Evolutionary conservation across 1,284 basidiomycete species (phyloP).

Genomic region (Agroathelia rolfsii): DNA sequence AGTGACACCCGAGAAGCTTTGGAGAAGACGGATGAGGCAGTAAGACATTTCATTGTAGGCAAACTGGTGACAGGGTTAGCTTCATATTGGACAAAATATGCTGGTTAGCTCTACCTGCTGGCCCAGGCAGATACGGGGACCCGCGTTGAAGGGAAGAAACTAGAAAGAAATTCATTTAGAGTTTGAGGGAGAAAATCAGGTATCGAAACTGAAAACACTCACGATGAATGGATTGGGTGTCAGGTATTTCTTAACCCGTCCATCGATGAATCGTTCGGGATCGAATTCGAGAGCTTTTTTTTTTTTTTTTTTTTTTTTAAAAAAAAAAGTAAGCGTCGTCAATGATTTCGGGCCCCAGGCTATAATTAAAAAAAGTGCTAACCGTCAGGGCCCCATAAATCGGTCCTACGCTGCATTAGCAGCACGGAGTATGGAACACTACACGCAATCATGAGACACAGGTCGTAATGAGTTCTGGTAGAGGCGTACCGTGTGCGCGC

Average conservation of each 20-base stretch:
- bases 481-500: constrained; percentile 18
- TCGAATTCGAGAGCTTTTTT: too few relatives aligned
- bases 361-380: neutral
- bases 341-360: too few relatives aligned
- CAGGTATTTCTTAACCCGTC: constrained; percentile 25
- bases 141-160: constrained; percentile 39
- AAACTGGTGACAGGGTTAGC: constrained; percentile 31
- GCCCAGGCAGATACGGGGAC: constrained; percentile 37
- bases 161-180: constrained; percentile 19
- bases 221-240: constrained; percentile 30
- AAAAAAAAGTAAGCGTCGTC: too few relatives aligned
- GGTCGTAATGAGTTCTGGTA: too few relatives aligned
- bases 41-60: constrained; percentile 64
- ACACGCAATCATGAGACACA: too few relatives aligned
- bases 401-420: constrained; percentile 28
- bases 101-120: constrained; percentile 24
- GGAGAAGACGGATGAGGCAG: constrained; percentile 54
- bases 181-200: constrained; percentile 3
- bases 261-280: constrained; percentile 33
- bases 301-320: too few relatives aligned
- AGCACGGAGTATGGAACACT: constrained; percentile 24
- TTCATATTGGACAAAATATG: neutral
- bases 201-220: constrained; percentile 15
- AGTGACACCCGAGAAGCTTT: constrained; percentile 39
- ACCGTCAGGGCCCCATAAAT: constrained; percentile 35